phyloP scores from a whole-genome alignment of 345 rosid genomes.

The Salix purpurea region DNA sequence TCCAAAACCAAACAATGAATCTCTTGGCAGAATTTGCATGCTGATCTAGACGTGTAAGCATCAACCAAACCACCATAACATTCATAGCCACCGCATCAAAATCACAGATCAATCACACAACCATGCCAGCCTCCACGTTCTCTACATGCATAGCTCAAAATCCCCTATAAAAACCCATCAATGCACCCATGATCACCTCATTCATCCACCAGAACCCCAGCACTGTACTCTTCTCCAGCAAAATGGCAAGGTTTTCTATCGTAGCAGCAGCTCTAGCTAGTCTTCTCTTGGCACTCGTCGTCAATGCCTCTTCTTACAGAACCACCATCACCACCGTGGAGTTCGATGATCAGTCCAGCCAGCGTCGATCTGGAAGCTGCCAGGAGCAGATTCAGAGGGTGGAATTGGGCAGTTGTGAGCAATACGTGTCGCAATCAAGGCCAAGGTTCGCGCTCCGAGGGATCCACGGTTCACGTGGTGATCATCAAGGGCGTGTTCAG shows the following conservation, averaged over 20 bases:
- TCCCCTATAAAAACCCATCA: neutral
- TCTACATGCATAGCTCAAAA: neutral
- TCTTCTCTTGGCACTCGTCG: neutral
- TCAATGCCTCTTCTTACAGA: neutral
- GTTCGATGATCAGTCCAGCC: neutral
- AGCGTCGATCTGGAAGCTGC: neutral
- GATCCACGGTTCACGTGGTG: neutral
- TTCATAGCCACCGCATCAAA: neutral
- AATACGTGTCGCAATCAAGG: neutral
- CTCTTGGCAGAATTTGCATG: slow-evolving; percentile 9
- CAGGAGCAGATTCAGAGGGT: neutral
- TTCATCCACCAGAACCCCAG: neutral
- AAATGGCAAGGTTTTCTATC: neutral
- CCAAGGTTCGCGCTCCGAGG: neutral
- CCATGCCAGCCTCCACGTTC: neutral
- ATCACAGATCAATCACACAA: neutral
- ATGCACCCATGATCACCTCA: neutral
- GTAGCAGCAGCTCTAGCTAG: neutral
- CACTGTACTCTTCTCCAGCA: neutral
- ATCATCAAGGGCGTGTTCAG: neutral
- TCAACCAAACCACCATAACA: neutral
- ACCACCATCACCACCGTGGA: neutral
- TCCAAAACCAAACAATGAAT: neutral
- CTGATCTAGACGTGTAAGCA: neutral
- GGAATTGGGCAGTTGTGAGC: neutral